These are phyloP conservation scores for Cryptosporidium tyzzeri DNA, from an alignment of 169 alveolate species.

Conservation along the genomic window DNA sequence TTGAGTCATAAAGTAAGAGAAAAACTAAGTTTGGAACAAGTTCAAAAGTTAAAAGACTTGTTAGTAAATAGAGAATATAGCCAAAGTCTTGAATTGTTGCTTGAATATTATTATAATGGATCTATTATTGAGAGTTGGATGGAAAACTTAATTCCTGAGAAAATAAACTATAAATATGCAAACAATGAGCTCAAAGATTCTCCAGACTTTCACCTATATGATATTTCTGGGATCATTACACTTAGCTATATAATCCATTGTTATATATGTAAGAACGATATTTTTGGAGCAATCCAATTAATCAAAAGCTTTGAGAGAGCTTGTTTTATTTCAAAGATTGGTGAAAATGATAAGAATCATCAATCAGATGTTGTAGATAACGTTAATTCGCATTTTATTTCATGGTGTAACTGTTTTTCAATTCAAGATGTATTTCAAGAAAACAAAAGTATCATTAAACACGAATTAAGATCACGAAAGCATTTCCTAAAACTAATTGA, in stretches of 20 bases:
- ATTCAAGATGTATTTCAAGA: not conserved
- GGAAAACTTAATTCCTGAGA: conserved; percentile 6
- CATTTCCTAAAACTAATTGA: conserved; percentile 26
- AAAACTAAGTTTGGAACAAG: not conserved
- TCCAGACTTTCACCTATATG: conserved; percentile 34
- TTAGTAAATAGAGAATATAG: conserved; percentile 15
- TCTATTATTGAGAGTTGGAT: conserved; percentile 7
- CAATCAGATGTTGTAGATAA: conserved; percentile 3
- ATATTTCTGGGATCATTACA: conserved; percentile 36
- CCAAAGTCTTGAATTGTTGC: conserved; percentile 5
- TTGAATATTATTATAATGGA: conserved; percentile 38
- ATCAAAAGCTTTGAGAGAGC: conserved; percentile 43
- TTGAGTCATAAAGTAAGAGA: conserved; percentile 2
- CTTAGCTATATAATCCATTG: conserved; percentile 70
- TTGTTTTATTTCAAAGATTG: conserved; percentile 15
- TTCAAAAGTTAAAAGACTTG: not conserved
- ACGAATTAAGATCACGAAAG: conserved; percentile 11
- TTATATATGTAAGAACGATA: conserved; percentile 51
- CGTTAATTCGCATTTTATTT: conserved; percentile 1
- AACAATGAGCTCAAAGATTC: conserved; percentile 1
- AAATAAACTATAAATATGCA: conserved; percentile 4
- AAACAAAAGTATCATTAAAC: conserved; percentile 1
- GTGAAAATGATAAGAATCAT: not conserved
- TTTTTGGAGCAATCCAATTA: conserved; percentile 18
- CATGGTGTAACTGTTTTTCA: conserved; percentile 52